Base-by-base conservation (phyloP, 768 basidiomycete genomes). In the Mycena haematopus region DNA sequence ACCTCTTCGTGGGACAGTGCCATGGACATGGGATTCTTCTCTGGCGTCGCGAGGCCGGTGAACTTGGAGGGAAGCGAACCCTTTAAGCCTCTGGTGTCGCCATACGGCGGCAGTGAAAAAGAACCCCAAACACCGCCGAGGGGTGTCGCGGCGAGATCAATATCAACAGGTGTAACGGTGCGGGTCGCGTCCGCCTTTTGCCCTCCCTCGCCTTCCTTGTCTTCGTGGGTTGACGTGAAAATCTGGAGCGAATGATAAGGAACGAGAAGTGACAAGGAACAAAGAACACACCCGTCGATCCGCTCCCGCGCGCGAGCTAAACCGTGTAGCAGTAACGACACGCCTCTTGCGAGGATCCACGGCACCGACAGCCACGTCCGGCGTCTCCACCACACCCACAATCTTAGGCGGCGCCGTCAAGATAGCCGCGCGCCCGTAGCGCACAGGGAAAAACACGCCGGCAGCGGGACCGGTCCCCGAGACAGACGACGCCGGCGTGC, bases 21-120 rank as follows among this genome's bases (percentile, higher is more conserved):
- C 88, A 96, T 91, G 64, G 91, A 91, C 94, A 95, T 95, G 9
- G 94, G 95, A 69, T 96, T 95, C 84, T 95, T 93, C 75, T 91
- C 94, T 2, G 95, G 93, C 24, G 86, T 91, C 31, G 92, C 90
- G 45, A 96, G 80, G 2, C 93, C 93, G 21, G 80, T 72, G 68
- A 93, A 95, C 71, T 90, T 92, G 35, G 70, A 69, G 2, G 92
- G 92, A 14, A 92, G 71, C 19, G 77, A 67, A 0, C 92, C 88
- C 44, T 84, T 74, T 0, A 93, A 69, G 7, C 91, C 92, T 67
- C 84, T 86, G 14, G 85, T 76, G 4, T 75, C 76, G 6, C 71
- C 74, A 3, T 74, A 67, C 64, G 27, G 75, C 74, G n/a, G 70
- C 62, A 15, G 77, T 74, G 89, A 86, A 2, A 93, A 76, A 6